Evolutionary conservation across 768 basidiomycete genomes (phyloP), one percentile per base, ranked within the genome.

Genomic region (Suillus spraguei): DNA sequence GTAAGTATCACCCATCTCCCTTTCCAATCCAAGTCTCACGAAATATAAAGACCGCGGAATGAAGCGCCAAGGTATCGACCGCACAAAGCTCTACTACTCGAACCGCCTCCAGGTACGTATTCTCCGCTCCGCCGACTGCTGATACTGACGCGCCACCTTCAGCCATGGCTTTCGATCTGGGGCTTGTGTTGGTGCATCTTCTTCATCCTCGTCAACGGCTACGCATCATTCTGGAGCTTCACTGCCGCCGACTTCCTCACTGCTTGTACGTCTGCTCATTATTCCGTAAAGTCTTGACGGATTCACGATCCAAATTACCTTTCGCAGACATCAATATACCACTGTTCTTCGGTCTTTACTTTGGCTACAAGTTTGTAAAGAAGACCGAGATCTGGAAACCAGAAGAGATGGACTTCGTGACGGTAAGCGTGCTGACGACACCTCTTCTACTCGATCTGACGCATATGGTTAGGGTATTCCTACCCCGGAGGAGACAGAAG

Each of bases 361-460:
- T 66, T 4, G 68, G 64, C 39, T 74, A 63, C 65, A 73, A 74
- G 61, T 5, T 65, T 9, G 33, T 20, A 35, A 67, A 68, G 59
- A 65, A 56, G 56, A 68, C 73, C 4, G 32, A 41, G 33, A 9
- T 78, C 49, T 88, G 87, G 87, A 82, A 80, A 63, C 79, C 85
- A 3, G 62, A 79, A 28, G 85, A 90, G 68, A 90, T 89, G 88
- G 89, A 90, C 72, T 87, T 90, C 63, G 82, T 85, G 60, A 88
- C 88, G 16, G 87, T 85, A 60, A 64, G 83, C 77, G 58, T 16
- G 49, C n/a, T 38, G 17, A 11, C n/a, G 3, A 5, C 14, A 28
- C 5, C 20, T n/a, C 36, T n/a, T 53, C 14, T 4, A n/a, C 56
- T 41, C 10, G 6, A 41, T 11, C 2, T 58, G 17, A 58, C 8